Evolutionary conservation across 2,329 filamentous ascomycete species (phyloP).

Genomic region (Moelleriella libera): DNA sequence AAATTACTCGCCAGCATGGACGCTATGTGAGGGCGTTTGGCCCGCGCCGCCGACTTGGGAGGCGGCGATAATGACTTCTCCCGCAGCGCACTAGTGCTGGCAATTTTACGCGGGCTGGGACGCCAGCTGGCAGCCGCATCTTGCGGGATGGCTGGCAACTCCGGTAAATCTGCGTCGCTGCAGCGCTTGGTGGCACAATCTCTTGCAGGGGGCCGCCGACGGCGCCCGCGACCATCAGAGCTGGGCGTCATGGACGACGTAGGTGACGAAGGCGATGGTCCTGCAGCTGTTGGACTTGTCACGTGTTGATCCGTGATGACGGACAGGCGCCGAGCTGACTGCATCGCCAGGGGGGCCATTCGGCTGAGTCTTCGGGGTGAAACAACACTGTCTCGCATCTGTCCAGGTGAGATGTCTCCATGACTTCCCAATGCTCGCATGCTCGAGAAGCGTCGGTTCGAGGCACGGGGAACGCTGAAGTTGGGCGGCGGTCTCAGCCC

Average conservation of each 20-base stretch:
- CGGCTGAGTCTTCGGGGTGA: conserved; percentile 8
- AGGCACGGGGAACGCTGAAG: conserved; percentile 36
- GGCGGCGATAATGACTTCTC: not conserved
- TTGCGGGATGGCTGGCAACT: not conserved
- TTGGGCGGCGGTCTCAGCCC: conserved; percentile 26
- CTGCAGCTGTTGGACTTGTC: not conserved
- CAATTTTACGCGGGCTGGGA: conserved; percentile 1
- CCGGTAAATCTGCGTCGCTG: not conserved
- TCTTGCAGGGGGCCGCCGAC: conserved; percentile 1
- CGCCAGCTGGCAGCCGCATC: not conserved
- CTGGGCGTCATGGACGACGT: not conserved
- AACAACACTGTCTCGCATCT: not conserved
- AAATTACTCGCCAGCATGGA: not conserved
- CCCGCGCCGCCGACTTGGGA: not conserved
- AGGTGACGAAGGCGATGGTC: not conserved
- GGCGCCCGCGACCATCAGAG: not conserved
- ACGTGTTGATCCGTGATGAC: conserved; percentile 33
- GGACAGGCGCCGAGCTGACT: conserved; percentile 36
- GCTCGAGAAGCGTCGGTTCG: conserved; percentile 30
- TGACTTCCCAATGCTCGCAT: conserved; percentile 14
- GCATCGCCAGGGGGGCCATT: conserved; percentile 30
- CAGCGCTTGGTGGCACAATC: not conserved
- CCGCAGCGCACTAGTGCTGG: conserved; percentile 2
- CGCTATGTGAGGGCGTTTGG: conserved; percentile 2
- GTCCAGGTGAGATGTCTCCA: conserved; percentile 4